These are phyloP conservation scores for Globisporangium yorkense DNA, from an alignment of 352 stramenopile genomes.

Conservation along the genomic window DNA sequence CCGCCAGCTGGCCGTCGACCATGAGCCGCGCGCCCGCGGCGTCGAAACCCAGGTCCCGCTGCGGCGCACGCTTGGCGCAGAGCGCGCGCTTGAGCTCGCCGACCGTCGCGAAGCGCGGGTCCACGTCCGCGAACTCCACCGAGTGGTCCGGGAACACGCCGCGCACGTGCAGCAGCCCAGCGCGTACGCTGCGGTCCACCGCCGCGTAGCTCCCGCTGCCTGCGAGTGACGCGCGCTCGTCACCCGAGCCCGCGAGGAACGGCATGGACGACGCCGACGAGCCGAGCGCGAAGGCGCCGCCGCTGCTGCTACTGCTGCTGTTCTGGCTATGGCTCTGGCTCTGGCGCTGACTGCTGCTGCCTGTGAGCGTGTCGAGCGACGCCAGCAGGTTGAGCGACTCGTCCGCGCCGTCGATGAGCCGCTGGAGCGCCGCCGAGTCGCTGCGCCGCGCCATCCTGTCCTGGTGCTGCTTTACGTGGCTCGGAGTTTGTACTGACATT, in stretches of 20 bases:
- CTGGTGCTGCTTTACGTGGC: background rate
- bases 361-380: slow-evolving; percentile 32
- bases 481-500: background rate
- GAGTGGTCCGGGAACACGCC: slow-evolving; percentile 79
- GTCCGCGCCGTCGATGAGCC: slow-evolving; percentile 74
- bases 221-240: slow-evolving; percentile 9
- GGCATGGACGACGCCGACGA: slow-evolving; percentile 12
- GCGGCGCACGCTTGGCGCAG: slow-evolving; percentile 45
- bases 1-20: slow-evolving; percentile 68
- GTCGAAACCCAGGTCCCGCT: slow-evolving; percentile 36
- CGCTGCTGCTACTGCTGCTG: background rate
- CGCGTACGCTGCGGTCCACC: slow-evolving; percentile 45
- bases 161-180: slow-evolving; percentile 69
- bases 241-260: slow-evolving; percentile 6
- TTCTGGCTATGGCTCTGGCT: background rate
- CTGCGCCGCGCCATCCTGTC: slow-evolving; percentile 22
- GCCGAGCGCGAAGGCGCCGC: slow-evolving; percentile 32
- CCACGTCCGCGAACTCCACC: slow-evolving; percentile 75
- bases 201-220: background rate
- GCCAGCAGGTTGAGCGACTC: slow-evolving; percentile 59
- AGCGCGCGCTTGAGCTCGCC: slow-evolving; percentile 60
- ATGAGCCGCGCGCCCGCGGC: slow-evolving; percentile 53
- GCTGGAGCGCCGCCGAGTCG: slow-evolving; percentile 39
- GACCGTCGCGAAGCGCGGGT: slow-evolving; percentile 63
- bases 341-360: background rate